A percentile compares a stretch with the other conserved stretches of the same genome.
Conservation (phyloP, 2,329 filamentous ascomycete species). For the Colletotrichum sansevieriae region DNA sequence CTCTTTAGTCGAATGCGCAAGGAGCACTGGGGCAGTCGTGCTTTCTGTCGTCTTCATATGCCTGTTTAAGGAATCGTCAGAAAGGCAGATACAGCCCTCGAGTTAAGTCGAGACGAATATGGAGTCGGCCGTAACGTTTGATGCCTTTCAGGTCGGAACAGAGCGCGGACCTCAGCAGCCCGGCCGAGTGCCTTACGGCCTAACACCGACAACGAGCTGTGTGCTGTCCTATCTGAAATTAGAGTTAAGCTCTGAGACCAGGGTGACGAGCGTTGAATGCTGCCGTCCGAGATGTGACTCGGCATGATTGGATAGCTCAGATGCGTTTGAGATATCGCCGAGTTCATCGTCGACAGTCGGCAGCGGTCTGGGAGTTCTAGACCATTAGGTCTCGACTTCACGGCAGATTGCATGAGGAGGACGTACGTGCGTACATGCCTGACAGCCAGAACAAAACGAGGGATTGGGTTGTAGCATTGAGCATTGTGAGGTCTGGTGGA, state of each 20-base stretch:
- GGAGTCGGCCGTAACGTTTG: too few species aligned
- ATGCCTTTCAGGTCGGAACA: slow-evolving; percentile 14
- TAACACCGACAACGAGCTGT: slow-evolving; percentile 21
- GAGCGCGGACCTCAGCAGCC: slow-evolving; percentile 18
- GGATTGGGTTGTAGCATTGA: slow-evolving; percentile 2
- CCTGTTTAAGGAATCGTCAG: slow-evolving; percentile 16
- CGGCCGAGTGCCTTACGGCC: slow-evolving; percentile 29
- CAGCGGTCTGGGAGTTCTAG: slow-evolving; percentile 1
- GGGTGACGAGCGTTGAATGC: slow-evolving; percentile 2
- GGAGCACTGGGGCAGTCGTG: background rate
- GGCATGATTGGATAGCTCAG: slow-evolving; percentile 19
- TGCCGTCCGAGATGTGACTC: slow-evolving; percentile 11
- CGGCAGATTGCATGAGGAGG: slow-evolving; percentile 9
- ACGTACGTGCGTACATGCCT: slow-evolving; percentile 1
- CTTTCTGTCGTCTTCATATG: slow-evolving; percentile 4
- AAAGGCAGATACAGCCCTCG: slow-evolving; percentile 9
- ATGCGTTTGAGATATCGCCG: slow-evolving; percentile 15
- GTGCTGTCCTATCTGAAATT: slow-evolving; percentile 20
- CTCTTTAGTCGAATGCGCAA: too few species aligned
- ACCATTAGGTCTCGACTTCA: slow-evolving; percentile 3
- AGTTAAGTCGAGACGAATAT: slow-evolving; percentile 35
- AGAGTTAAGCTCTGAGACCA: slow-evolving; percentile 34
- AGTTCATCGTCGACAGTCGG: slow-evolving; percentile 13
- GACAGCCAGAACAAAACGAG: background rate
- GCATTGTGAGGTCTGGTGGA: slow-evolving; percentile 1